A percentile compares a stretch with the other conserved stretches of the same genome.
Evolutionary conservation across 495 filamentous ascomycete genomes (phyloP).

Genomic region (Penicillium cataractarum): DNA sequence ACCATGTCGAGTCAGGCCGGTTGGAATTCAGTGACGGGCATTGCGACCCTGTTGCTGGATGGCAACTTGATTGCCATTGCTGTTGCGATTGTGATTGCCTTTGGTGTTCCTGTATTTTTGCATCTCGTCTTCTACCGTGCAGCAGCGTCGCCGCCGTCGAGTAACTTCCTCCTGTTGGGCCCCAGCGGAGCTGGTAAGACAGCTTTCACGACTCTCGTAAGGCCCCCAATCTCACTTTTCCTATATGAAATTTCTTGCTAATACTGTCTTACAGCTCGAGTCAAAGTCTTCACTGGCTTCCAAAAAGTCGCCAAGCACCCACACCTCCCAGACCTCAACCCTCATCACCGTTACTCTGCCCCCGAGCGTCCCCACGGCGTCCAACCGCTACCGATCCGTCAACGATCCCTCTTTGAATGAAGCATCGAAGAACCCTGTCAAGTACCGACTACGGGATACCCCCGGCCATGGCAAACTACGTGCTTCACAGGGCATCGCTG

Average conservation of each 20-base stretch:
- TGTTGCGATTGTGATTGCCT: slow-evolving; percentile 67
- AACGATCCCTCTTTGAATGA: slow-evolving; percentile 68
- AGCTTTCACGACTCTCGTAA: slow-evolving; percentile 76
- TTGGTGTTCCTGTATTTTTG: slow-evolving; percentile 75
- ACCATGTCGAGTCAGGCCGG: slow-evolving; percentile 36
- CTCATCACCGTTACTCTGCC: slow-evolving; percentile 74
- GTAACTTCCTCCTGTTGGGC: slow-evolving; percentile 83
- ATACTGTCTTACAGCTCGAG: slow-evolving; percentile 47
- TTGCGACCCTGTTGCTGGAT: slow-evolving; percentile 48
- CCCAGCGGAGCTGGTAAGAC: slow-evolving; percentile 90
- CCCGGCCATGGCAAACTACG: slow-evolving; percentile 95
- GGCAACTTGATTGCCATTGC: slow-evolving; percentile 56
- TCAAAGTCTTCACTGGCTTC: slow-evolving; percentile 36
- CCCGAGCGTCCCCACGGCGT: slow-evolving; percentile 60
- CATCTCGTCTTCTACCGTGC: slow-evolving; percentile 74
- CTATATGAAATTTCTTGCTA: not conserved
- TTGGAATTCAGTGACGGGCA: slow-evolving; percentile 40
- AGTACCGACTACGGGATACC: slow-evolving; percentile 82
- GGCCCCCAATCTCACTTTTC: slow-evolving; percentile 11
- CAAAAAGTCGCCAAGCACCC: slow-evolving; percentile 57
- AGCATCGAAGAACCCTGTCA: slow-evolving; percentile 72
- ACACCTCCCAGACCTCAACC: slow-evolving; percentile 79
- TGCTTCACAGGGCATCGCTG: slow-evolving; percentile 47
- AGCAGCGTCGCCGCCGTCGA: slow-evolving; percentile 66
- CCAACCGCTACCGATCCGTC: slow-evolving; percentile 68